Percentiles rank a stretch among this genome's conserved stretches.
Conservation (phyloP, 768 basidiomycete species). For the Cystofilobasidium capitatum region DNA sequence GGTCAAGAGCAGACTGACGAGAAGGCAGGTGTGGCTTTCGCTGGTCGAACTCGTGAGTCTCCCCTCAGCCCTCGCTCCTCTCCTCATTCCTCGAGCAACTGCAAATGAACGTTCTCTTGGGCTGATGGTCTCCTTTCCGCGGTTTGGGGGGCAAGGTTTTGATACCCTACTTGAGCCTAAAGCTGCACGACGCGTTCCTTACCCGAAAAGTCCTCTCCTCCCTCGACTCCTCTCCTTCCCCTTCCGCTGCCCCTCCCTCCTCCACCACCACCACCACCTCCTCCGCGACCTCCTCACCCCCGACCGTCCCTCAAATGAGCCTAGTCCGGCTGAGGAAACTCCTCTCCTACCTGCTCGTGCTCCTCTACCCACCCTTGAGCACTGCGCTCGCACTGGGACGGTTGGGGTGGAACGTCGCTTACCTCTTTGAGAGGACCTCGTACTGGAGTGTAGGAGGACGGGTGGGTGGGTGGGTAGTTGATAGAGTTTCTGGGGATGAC, state of each 20-base stretch:
- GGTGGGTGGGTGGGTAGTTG: slow-evolving; percentile 73
- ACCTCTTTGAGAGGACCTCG: slow-evolving; percentile 75
- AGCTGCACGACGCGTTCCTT: slow-evolving; percentile 20
- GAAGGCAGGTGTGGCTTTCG: slow-evolving; percentile 18
- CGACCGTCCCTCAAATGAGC: not conserved
- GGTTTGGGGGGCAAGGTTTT: no score
- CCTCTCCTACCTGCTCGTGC: slow-evolving; percentile 50
- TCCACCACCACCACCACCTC: not conserved
- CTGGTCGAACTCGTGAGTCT: slow-evolving; percentile 27
- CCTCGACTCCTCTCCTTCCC: not conserved
- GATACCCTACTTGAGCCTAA: slow-evolving; percentile 18
- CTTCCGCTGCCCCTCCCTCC: not conserved
- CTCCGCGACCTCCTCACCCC: no score
- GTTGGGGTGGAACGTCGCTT: slow-evolving; percentile 72
- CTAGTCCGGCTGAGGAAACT: not conserved
- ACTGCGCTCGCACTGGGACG: slow-evolving; percentile 69
- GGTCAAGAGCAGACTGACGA: slow-evolving; percentile 1
- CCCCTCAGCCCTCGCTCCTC: not conserved
- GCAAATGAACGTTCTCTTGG: not conserved
- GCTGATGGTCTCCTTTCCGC: not conserved
- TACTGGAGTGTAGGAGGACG: slow-evolving; percentile 86
- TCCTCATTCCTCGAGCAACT: no score
- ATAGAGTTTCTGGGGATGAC: slow-evolving; percentile 68
- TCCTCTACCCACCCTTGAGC: slow-evolving; percentile 72
- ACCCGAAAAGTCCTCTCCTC: not conserved